Evolutionary conservation across 495 filamentous ascomycete genomes (phyloP).

Genomic region (Margaritispora aquatica): DNA sequence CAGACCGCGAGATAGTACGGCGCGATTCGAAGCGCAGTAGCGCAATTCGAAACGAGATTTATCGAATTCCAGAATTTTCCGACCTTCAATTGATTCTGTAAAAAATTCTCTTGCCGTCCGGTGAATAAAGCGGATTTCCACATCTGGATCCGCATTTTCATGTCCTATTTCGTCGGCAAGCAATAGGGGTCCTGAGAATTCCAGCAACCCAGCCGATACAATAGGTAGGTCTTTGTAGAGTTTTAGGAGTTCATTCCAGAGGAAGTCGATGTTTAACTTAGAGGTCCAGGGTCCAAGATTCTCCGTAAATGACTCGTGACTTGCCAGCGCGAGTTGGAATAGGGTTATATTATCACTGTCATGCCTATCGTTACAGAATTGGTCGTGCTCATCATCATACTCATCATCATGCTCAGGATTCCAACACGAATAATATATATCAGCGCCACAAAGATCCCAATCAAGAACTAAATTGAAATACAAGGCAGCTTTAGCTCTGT

Average conservation of each 20-base stretch:
- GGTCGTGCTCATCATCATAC: background rate
- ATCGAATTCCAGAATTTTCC: background rate
- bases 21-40: background rate
- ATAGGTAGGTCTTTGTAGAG: background rate
- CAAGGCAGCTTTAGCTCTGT: background rate
- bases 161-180: background rate
- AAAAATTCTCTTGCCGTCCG: background rate
- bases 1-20: background rate
- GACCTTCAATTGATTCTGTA: background rate
- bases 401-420: background rate
- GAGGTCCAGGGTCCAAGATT: background rate
- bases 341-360: background rate
- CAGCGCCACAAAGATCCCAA: background rate
- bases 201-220: background rate
- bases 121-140: background rate
- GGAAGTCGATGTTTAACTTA: background rate
- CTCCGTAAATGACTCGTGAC: background rate
- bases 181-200: background rate
- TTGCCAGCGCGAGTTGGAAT: background rate
- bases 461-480: slow-evolving; percentile 1
- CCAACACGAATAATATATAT: background rate
- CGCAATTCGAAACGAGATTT: background rate
- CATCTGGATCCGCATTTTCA: background rate
- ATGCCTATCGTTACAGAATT: background rate
- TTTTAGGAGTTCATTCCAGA: background rate